Evolutionary conservation across 805 yeast species (phyloP), one percentile per base, ranked within the genome.

Genomic region (Kuraishia hungarica): DNA sequence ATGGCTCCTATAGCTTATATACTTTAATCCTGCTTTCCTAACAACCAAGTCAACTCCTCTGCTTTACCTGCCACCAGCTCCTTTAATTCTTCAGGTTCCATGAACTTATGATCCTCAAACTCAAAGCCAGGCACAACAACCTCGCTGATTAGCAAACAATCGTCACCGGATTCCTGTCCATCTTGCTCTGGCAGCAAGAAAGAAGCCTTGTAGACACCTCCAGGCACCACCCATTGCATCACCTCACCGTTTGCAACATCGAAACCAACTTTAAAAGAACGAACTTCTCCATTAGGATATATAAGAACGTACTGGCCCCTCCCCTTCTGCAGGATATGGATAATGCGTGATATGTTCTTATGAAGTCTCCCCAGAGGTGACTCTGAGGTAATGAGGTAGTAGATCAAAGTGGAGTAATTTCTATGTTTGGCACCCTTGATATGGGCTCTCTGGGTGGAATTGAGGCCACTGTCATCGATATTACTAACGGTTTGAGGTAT

Each of bases 81-180:
- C 2, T 51, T 58, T 48, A 79, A 62, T 24, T 66, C 69, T 1
- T 68, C 65, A 20, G 69, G 66, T 11, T 67, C 59, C 70, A 80
- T 67, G 61, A 79, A 79, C 50, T 67, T 63, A 58, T 79, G 83
- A 58, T 81, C 86, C 13, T 71, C 73, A 58, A 72, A 81, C 55
- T 81, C 85, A 60, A 81, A 81, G 0, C 86, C 86, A 4, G 86
- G 86, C 13, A 81, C 83, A 20, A 81, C 86, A 21, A 81, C 81
- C 59, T 80, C 84, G 62, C 83, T 79, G 50, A 79, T 79, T 54
- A 78, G 64, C 28, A 80, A 59, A 53, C 70, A 73, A 50, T 79
- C 81, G 35, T 73, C 67, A 20, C 61, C 61, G 29, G 67, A 61
- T 6, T 60, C 67, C 1, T 22, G 19, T 2, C 43, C 64, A 4